Evolutionary conservation across 1,139 yeast species (phyloP), one percentile per base, ranked within the genome.

Genomic region (Torulaspora pretoriensis): DNA sequence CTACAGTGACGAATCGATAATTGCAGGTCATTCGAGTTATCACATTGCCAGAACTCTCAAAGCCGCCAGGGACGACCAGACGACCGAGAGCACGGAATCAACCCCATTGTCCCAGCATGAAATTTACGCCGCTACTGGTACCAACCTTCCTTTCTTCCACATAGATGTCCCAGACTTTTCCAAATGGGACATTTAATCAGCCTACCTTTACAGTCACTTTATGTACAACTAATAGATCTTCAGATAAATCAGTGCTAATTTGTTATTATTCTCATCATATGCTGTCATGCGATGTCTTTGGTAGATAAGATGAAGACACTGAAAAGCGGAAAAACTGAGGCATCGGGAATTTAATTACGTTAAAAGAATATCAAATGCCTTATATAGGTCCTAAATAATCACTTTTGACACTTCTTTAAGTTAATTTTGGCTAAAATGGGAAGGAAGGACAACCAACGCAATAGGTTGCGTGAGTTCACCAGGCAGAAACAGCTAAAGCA

Each of bases 61-160:
- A 12, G 42, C 50, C 28, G 41, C 48, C 0, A 57, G 55, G 31
- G 61, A 59, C 28, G 55, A 47, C 45, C 37, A 49, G 46, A 23
- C 51, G 46, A 56, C 50, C 14, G 61, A 52, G 10, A 39, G 38
- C 9, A 28, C 38, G 5, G 17, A 32, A 12, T 22, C 28, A 2
- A 12, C 31, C 3, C 26, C 32, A 12, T 45, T 24, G 3, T 67
- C 67, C 8, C 68, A 63, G 26, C 73, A 72, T 54, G 69, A 50
- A 16, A 40, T 56, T 2, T 46, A 68, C 43, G 81, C 90, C 17
- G 78, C 88, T 2, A 72, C 80, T 12, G 80, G 82, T 43, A 85
- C 95, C 1, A 75, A 81, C 60, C 78, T 88, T 29, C 95, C 96
- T 33, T 86, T 80, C 65, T 86, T 89, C 77, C 96, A 88, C 67